phyloP scores from a whole-genome alignment of 352 stramenopile genomes.

The Globisporangium cederbergense region DNA sequence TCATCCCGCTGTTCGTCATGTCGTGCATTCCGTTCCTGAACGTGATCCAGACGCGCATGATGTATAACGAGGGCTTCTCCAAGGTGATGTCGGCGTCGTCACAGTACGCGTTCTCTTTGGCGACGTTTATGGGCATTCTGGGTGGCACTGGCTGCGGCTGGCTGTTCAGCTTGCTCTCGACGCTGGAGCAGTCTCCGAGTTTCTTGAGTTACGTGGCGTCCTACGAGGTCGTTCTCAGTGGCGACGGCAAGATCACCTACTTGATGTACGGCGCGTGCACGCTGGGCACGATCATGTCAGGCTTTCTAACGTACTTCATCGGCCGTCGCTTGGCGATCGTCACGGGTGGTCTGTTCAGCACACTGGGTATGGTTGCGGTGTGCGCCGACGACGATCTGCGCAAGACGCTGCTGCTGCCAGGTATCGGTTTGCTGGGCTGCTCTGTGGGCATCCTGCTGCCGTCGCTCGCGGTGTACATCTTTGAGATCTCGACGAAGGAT shows the following conservation, averaged over 20 bases:
- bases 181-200: slow-evolving; percentile 56
- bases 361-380: slow-evolving; percentile 58
- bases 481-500: slow-evolving; percentile 75
- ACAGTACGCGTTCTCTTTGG: slow-evolving; percentile 75
- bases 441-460: slow-evolving; percentile 66
- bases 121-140: slow-evolving; percentile 60
- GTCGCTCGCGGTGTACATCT: slow-evolving; percentile 73
- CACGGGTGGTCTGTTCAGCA: slow-evolving; percentile 56
- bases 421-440: slow-evolving; percentile 53
- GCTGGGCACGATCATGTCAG: slow-evolving; percentile 49
- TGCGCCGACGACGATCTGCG: slow-evolving; percentile 51
- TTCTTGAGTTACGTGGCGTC: slow-evolving; percentile 67
- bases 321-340: slow-evolving; percentile 64
- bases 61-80: slow-evolving; percentile 85
- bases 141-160: slow-evolving; percentile 59
- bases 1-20: slow-evolving; percentile 64
- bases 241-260: slow-evolving; percentile 58
- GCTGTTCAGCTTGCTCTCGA: slow-evolving; percentile 64
- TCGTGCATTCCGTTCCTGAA: slow-evolving; percentile 76
- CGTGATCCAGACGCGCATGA: slow-evolving; percentile 81
- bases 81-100: slow-evolving; percentile 77
- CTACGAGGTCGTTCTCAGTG: slow-evolving; percentile 50
- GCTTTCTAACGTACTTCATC: slow-evolving; percentile 55
- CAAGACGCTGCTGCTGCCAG: slow-evolving; percentile 44
- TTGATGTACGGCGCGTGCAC: slow-evolving; percentile 47